Base-by-base conservation (phyloP, 2,329 filamentous ascomycete species). In the Nothopassalora personata region DNA sequence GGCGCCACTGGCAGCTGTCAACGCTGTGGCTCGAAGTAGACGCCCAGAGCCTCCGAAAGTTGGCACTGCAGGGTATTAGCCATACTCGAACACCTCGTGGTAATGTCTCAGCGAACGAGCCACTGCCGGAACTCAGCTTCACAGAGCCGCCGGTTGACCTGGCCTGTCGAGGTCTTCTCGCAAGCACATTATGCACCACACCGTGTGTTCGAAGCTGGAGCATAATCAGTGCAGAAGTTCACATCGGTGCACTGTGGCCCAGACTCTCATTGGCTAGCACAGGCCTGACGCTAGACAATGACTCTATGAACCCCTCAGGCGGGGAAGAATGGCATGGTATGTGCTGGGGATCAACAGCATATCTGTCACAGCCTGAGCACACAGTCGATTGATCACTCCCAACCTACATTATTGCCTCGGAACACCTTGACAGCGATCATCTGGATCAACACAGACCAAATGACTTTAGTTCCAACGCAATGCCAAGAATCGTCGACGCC, bases 1-100 rank as follows among this genome's bases (percentile, higher is more conserved):
- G n/a, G n/a, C n/a, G n/a, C n/a, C n/a, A n/a, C n/a, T n/a, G n/a
- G n/a, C n/a, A n/a, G n/a, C n/a, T n/a, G n/a, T n/a, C n/a, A n/a
- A 23, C 23, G 23, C 51, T 64, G 61, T 23, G 63, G 61, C 46
- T 53, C 54, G 61, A 65, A 65, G 59, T 61, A 65, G 1, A 65
- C 63, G 50, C 63, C 63, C 19, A 65, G 63, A 3, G 63, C 63
- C 28, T 65, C 63, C 15, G 59, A 64, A 64, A 1, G 63, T 64
- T 46, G 63, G 60, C 45, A 64, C 63, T 3, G 63, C 61, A 23
- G 23, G 23, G 23, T 23, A 23, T 23, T 23, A 23, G 23, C 23
- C 23, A 23, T 23, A 23, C 23, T 23, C 23, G 23, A 23, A 23
- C 23, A 23, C 23, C 23, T 1, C 3, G 2, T 23, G 23, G 23